Percentiles rank a stretch among this genome's conserved stretches.
These are phyloP conservation scores for Candida michaelii DNA, from an alignment of 805 yeast species.

Conservation along the genomic window DNA sequence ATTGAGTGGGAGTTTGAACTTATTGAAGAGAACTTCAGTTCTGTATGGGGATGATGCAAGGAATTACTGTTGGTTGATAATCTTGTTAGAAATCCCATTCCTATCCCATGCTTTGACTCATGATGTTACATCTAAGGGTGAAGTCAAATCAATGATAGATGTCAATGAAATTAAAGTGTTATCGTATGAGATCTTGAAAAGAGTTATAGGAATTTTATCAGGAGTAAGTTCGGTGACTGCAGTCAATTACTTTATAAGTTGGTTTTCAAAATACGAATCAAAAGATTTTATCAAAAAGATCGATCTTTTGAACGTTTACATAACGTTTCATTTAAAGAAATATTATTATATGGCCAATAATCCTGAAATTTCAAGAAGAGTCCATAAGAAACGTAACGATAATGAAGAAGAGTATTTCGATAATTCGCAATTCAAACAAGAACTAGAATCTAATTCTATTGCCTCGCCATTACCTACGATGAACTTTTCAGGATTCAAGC, in stretches of 20 bases:
- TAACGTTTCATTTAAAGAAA: conserved; percentile 71
- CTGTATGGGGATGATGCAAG: conserved; percentile 41
- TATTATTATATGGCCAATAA: conserved; percentile 42
- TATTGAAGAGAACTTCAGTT: conserved; percentile 48
- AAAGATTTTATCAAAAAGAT: conserved; percentile 52
- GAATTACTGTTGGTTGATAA: conserved; percentile 58
- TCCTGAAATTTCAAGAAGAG: conserved; percentile 17
- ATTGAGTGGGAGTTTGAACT: conserved; percentile 48
- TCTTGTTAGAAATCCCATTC: conserved; percentile 69
- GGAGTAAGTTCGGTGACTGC: conserved; percentile 41
- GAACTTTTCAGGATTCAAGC: conserved; percentile 12
- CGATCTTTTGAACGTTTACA: conserved; percentile 70
- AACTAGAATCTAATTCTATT: conserved; percentile 10
- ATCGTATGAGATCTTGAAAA: conserved; percentile 68
- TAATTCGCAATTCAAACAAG: conserved; percentile 21
- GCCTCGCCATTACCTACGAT: conserved; percentile 10
- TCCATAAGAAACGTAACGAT: not conserved
- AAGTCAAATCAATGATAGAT: conserved; percentile 28
- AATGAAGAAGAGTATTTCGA: conserved; percentile 24
- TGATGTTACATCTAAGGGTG: conserved; percentile 15
- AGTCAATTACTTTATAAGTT: conserved; percentile 47
- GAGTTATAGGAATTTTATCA: conserved; percentile 67
- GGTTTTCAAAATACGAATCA: conserved; percentile 50
- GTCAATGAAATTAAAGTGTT: conserved; percentile 53
- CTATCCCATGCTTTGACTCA: conserved; percentile 48